Conservation (phyloP, 148 eudicot species). For the Heliosperma pusillum region DNA sequence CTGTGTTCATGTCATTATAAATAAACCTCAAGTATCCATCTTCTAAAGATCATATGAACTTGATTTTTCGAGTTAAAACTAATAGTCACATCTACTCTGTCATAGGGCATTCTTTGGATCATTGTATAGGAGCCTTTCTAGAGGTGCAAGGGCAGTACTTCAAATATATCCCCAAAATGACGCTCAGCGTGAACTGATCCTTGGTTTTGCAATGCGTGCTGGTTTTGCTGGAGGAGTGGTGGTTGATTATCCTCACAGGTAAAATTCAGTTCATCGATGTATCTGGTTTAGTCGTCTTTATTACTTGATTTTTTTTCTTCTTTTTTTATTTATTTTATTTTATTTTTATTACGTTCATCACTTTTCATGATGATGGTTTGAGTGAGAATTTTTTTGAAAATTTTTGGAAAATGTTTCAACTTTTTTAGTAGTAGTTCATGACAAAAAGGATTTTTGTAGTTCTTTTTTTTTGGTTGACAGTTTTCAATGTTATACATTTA, state of each 20-base stretch:
- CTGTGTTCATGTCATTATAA: not conserved
- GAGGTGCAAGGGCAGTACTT: conserved; percentile 92
- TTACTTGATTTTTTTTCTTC: not conserved
- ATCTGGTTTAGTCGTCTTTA: not conserved
- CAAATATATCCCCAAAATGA: conserved; percentile 87
- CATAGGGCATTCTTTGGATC: conserved; percentile 94
- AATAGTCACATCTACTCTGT: not conserved
- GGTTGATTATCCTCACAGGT: conserved; percentile 98
- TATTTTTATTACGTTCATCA: not conserved
- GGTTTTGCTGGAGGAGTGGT: conserved; percentile 98
- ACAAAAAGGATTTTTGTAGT: too few relatives aligned
- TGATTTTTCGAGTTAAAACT: conserved; percentile 2
- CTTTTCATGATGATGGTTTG: not conserved
- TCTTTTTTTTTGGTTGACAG: too few relatives aligned
- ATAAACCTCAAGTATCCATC: not conserved
- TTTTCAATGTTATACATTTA: too few relatives aligned
- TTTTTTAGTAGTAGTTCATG: too few relatives aligned
- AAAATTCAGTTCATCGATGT: not conserved
- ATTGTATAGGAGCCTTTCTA: conserved; percentile 66
- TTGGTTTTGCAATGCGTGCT: conserved; percentile 82
- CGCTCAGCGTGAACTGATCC: conserved; percentile 80
- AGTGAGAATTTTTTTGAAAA: too few relatives aligned
- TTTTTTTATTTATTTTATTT: not conserved
- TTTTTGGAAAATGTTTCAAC: too few relatives aligned
- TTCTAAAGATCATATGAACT: not conserved